Evolutionary conservation across 2,329 filamentous ascomycete genomes (phyloP).

Genomic region (Beauveria sp.): DNA sequence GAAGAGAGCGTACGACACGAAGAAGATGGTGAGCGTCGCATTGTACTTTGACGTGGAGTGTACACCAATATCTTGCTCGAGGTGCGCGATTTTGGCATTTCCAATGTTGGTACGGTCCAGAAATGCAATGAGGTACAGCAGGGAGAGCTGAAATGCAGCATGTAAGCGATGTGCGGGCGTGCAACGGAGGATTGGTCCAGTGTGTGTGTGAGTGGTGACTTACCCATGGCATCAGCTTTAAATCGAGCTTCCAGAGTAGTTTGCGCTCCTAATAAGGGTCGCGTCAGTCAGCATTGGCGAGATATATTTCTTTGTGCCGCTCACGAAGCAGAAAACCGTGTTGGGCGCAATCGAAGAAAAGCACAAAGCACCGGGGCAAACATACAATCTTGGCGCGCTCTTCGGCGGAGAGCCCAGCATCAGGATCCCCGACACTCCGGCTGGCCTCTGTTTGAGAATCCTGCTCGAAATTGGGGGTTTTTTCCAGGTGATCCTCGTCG

Average conservation of each 20-base stretch:
- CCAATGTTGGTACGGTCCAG: constrained; percentile 74
- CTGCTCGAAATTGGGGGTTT: constrained; percentile 14
- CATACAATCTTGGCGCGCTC: constrained; percentile 55
- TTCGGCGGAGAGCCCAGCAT: constrained; percentile 56
- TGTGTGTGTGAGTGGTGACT: constrained; percentile 12
- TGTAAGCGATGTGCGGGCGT: background rate
- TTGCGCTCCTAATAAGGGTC: constrained; percentile 45
- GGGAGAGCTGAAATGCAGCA: constrained; percentile 41
- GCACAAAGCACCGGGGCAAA: constrained; percentile 12
- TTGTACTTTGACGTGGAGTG: constrained; percentile 58
- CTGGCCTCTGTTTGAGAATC: constrained; percentile 22
- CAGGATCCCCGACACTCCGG: constrained; percentile 32
- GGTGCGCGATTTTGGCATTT: constrained; percentile 53
- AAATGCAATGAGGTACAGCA: constrained; percentile 69
- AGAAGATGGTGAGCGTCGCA: constrained; percentile 72
- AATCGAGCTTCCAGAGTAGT: constrained; percentile 54
- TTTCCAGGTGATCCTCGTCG: constrained; percentile 23
- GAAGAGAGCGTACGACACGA: constrained; percentile 74
- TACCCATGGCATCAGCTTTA: constrained; percentile 53
- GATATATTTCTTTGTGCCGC: background rate
- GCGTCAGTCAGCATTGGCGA: background rate
- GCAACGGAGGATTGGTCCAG: background rate
- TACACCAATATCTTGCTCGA: constrained; percentile 53
- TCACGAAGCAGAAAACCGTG: background rate
- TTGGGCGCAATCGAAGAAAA: background rate